Conservation (phyloP, 306 rosid genomes). For the Rosa persica region DNA sequence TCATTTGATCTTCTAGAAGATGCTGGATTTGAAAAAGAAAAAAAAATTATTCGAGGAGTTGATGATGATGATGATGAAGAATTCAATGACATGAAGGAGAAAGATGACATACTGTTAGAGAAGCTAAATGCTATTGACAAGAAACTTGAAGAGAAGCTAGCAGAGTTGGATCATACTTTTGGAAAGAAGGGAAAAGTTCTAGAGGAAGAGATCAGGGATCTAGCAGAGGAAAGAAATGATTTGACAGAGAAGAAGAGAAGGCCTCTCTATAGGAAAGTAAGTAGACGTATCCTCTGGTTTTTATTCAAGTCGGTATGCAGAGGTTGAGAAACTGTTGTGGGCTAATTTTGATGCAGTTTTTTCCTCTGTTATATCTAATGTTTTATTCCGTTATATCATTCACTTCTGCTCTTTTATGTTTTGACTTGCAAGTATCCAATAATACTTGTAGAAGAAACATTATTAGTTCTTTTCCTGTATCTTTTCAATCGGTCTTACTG, state of each 20-base stretch:
- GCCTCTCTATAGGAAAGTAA: conserved; percentile 82
- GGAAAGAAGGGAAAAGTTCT: conserved; percentile 86
- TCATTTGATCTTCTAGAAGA: conserved; percentile 45
- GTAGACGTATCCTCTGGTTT: conserved; percentile 18
- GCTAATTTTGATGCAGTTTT: conserved; percentile 7
- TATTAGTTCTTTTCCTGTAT: not conserved
- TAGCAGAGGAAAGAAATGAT: conserved; percentile 94
- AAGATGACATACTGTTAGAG: conserved; percentile 66
- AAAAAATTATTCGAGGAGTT: conserved; percentile 33
- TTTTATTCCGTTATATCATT: not conserved
- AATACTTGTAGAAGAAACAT: conserved; percentile 1
- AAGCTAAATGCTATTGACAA: conserved; percentile 82
- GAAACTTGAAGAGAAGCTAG: conserved; percentile 82
- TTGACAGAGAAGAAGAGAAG: conserved; percentile 81
- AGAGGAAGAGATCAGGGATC: conserved; percentile 93
- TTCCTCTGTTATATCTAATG: not conserved
- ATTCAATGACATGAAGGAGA: conserved; percentile 91
- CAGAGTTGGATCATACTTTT: conserved; percentile 81
- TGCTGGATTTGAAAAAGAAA: conserved; percentile 56
- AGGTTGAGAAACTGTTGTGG: not conserved
- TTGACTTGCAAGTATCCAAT: not conserved
- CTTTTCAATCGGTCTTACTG: not conserved
- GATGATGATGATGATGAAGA: conserved; percentile 59
- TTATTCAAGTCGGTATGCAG: not conserved
- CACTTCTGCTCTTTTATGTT: not conserved